Conservation (phyloP, 345 rosid genomes). For the Bruguiera gymnorhiza region DNA sequence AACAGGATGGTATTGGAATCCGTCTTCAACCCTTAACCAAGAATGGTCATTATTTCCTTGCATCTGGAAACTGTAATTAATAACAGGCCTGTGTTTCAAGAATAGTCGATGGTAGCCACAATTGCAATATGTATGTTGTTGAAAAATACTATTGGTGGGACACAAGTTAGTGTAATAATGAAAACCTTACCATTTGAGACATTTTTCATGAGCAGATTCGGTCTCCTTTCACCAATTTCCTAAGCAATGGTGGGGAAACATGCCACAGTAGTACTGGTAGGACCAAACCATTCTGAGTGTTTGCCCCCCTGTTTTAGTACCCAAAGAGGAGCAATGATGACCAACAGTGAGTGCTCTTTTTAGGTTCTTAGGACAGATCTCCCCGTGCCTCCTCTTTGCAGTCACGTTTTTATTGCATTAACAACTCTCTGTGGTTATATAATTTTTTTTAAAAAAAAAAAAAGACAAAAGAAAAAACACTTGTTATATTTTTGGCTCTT, state of each 20-base stretch:
- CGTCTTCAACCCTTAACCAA: too few relatives aligned
- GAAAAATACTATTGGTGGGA: too few relatives aligned
- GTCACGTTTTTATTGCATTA: neutral
- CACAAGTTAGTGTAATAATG: too few relatives aligned
- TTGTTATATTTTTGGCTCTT: neutral
- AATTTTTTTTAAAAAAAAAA: too few relatives aligned
- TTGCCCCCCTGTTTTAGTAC: conserved; percentile 2
- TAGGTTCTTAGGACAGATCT: conserved; percentile 3
- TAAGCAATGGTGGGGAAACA: neutral
- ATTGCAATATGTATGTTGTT: too few relatives aligned
- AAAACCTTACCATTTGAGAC: neutral
- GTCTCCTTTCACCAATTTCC: neutral
- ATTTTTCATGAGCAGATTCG: conserved; percentile 3
- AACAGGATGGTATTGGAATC: too few relatives aligned
- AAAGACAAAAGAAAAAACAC: neutral
- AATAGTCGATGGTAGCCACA: too few relatives aligned
- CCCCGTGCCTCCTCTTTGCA: neutral
- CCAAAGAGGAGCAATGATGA: neutral
- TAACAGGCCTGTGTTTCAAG: too few relatives aligned
- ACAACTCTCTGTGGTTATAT: conserved; percentile 8
- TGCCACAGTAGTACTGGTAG: neutral
- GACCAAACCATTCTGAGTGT: neutral
- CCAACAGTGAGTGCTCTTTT: too few relatives aligned
- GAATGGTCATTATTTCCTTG: too few relatives aligned
- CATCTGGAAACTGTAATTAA: too few relatives aligned